These are phyloP conservation scores for Schoenoplectus triqueter DNA, from an alignment of 202 grass and related monocot species.

Conservation along the genomic window DNA sequence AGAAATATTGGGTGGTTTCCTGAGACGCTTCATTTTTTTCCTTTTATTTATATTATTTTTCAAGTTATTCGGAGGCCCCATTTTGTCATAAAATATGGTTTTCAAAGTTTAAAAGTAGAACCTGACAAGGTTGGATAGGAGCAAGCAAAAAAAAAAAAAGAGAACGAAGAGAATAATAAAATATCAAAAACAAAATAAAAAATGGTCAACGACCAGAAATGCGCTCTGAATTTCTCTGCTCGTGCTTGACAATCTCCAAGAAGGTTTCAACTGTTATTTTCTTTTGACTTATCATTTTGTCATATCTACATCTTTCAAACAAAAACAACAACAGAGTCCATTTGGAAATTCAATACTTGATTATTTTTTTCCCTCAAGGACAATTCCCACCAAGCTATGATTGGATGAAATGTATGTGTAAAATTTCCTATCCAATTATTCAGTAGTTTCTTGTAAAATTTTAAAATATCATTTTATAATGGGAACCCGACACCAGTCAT, in stretches of 20 bases:
- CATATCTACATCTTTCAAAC: neutral
- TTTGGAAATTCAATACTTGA: neutral
- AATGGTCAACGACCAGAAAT: neutral
- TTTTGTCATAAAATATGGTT: neutral
- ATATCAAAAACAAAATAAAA: neutral
- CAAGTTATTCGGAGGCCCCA: too few species aligned
- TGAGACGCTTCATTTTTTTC: too few species aligned
- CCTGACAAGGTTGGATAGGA: neutral
- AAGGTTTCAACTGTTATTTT: neutral
- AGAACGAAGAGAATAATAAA: neutral
- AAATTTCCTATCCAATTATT: constrained; percentile 1
- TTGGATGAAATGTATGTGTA: neutral
- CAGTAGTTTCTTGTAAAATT: neutral
- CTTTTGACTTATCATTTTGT: neutral
- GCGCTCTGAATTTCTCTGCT: neutral
- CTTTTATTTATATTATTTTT: too few species aligned
- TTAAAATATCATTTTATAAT: too few species aligned
- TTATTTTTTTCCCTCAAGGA: neutral
- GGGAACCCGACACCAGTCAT: too few species aligned
- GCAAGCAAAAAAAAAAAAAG: neutral
- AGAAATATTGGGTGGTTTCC: neutral
- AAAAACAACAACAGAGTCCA: neutral
- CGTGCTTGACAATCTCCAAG: neutral
- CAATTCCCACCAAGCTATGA: neutral
- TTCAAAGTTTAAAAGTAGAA: neutral